Conservation (phyloP, 2,329 filamentous ascomycete species). For the Colletotrichum echinochloae region DNA sequence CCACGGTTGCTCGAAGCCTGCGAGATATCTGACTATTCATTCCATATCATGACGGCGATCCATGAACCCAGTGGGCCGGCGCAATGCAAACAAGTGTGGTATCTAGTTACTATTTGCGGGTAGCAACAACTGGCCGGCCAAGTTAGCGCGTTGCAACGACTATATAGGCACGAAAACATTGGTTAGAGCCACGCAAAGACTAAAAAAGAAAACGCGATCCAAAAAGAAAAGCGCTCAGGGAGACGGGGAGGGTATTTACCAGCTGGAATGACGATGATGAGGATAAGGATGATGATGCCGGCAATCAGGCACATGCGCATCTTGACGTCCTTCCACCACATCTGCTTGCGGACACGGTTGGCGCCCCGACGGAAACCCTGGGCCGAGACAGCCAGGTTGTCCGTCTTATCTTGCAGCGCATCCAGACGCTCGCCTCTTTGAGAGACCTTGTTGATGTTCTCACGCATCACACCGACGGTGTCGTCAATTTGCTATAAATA, state of each 20-base stretch:
- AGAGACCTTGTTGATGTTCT: constrained; percentile 97
- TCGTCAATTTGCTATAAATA: constrained; percentile 90
- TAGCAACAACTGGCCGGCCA: constrained; percentile 55
- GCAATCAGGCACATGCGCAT: constrained; percentile 97
- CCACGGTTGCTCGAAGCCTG: constrained; percentile 40
- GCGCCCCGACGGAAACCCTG: constrained; percentile 96
- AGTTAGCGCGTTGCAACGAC: constrained; percentile 53
- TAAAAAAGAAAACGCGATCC: constrained; percentile 36
- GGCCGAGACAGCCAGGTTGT: constrained; percentile 92
- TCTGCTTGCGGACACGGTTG: constrained; percentile 95
- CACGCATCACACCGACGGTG: constrained; percentile 93
- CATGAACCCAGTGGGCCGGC: constrained; percentile 43
- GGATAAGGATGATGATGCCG: constrained; percentile 89
- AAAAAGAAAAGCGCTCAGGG: constrained; percentile 22
- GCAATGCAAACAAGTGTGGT: constrained; percentile 41
- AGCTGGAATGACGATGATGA: constrained; percentile 93
- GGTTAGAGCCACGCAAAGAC: constrained; percentile 27
- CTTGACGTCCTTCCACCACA: constrained; percentile 99
- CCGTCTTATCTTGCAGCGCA: constrained; percentile 91
- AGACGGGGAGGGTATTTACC: constrained; percentile 71
- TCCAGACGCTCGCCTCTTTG: constrained; percentile 92
- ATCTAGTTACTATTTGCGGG: constrained; percentile 54
- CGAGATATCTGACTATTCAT: constrained; percentile 39
- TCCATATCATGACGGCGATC: constrained; percentile 40
- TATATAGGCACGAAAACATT: constrained; percentile 37